A percentile compares a stretch with the other conserved stretches of the same genome.
Conservation (phyloP, 345 rosid species). For the Rhizophora apiculata region DNA sequence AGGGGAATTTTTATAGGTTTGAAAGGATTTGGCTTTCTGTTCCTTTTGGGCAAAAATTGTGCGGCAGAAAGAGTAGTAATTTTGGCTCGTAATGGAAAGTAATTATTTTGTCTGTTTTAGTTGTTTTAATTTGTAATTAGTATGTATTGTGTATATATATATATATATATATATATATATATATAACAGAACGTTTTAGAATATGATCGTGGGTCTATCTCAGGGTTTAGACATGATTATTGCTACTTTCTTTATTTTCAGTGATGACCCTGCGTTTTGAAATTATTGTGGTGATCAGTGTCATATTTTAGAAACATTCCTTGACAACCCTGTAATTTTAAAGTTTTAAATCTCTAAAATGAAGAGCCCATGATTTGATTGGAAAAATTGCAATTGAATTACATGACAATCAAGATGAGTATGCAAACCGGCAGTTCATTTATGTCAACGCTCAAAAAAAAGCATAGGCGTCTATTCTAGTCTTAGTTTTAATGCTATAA, state of each 20-base stretch:
- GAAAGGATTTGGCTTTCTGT: background rate
- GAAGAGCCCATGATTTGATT: background rate
- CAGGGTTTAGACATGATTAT: slow-evolving; percentile 11
- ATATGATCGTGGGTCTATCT: slow-evolving; percentile 6
- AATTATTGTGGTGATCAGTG: background rate
- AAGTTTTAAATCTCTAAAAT: background rate
- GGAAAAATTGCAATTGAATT: background rate
- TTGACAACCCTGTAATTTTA: background rate
- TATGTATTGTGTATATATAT: background rate
- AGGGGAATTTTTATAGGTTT: background rate
- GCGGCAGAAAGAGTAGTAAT: background rate
- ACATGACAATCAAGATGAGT: background rate
- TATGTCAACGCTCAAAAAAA: background rate
- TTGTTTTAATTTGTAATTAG: background rate
- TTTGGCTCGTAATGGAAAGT: background rate
- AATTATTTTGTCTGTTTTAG: slow-evolving; percentile 3
- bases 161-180: background rate
- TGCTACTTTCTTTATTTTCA: background rate
- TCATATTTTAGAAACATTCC: background rate
- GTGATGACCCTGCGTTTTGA: slow-evolving; percentile 1
- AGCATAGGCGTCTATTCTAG: background rate
- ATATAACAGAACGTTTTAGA: background rate
- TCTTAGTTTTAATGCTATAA: background rate
- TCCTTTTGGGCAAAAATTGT: background rate
- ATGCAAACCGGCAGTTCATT: background rate